These are phyloP conservation scores for Saccharomycopsis crataegensis DNA, from an alignment of 1,139 yeast species.

Conservation along the genomic window DNA sequence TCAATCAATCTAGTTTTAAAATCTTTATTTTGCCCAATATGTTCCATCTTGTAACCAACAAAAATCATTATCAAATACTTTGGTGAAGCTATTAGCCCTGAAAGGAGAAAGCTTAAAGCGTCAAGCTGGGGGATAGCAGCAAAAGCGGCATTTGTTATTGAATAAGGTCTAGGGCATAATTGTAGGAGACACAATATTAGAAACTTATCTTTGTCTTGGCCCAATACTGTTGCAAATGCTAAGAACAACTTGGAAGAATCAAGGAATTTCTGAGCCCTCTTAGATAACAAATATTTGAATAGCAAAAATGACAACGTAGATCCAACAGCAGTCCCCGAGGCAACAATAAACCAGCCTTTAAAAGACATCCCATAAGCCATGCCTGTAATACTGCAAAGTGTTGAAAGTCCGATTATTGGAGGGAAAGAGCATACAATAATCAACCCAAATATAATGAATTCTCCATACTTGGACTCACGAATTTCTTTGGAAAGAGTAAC, in stretches of 20 bases:
- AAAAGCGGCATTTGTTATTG: slow-evolving; percentile 85
- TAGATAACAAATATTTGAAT: slow-evolving; percentile 53
- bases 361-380: slow-evolving; percentile 73
- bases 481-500: slow-evolving; percentile 8
- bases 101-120: slow-evolving; percentile 53
- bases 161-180: slow-evolving; percentile 88
- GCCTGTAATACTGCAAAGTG: slow-evolving; percentile 63
- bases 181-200: slow-evolving; percentile 63
- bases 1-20: slow-evolving; percentile 51
- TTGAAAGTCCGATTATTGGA: slow-evolving; percentile 78
- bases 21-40: slow-evolving; percentile 56
- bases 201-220: slow-evolving; percentile 59
- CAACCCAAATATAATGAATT: slow-evolving; percentile 41
- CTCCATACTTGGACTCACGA: slow-evolving; percentile 7
- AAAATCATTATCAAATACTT: slow-evolving; percentile 71
- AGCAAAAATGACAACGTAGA: slow-evolving; percentile 64
- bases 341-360: slow-evolving; percentile 71
- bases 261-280: slow-evolving; percentile 50
- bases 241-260: slow-evolving; percentile 53
- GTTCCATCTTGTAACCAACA: slow-evolving; percentile 70
- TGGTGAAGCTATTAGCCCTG: slow-evolving; percentile 73
- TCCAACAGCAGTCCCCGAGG: slow-evolving; percentile 64
- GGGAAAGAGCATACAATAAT: slow-evolving; percentile 64
- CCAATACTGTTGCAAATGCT: slow-evolving; percentile 67
- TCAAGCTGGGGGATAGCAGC: slow-evolving; percentile 77